Base-by-base conservation (phyloP, 2,329 filamentous ascomycete species). In the Monascus ruber region DNA sequence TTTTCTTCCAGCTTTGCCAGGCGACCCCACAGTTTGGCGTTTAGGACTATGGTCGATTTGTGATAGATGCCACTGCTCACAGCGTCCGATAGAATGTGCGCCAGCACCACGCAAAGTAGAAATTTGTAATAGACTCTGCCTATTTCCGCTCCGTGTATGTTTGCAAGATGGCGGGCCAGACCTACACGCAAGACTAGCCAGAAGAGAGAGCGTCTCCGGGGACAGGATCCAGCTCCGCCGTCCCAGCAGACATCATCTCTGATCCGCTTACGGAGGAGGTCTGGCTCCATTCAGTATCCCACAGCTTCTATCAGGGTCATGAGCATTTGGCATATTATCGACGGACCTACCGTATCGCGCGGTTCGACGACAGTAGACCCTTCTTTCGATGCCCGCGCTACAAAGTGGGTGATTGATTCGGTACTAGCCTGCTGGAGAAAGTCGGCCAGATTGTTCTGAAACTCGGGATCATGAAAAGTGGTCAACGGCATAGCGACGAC, bases 181-280 rank as follows among this genome's bases (percentile, higher is more conserved):
- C 68, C 64, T 1, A 84, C 76, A 0, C 78, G 72, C 4, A 83
- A 54, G 0, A 77, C 60, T 0, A 85, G 68, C 72, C 78, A 85
- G 37, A 73, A 68, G 0, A 80, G 69, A 1, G 70, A 71, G 31
- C 81, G 63, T 11, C 80, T 66, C 79, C 80, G 85, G 0, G 79
- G 79, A 17, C 17, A 17, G 3, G 17, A 17, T 0, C 64, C 51
- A 1, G 66, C 55, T 0, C 67, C 62, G 1, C 68, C 51, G 1
- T 58, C 51, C 52, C 74, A 70, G 8, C 65, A 67, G 0, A 81
- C 70, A n/a, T 81, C 77, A 36, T 84, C 81, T 0, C 75, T 67
- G 0, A 83, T 68, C 2, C 71, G 64, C 50, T 85, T 85, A 0
- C 62, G 61, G 1, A 81, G 51, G 0, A 63, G 24, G 0, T 58